Percentiles rank a stretch among this genome's conserved stretches.
These are phyloP conservation scores for Penicillium sp. DNA, from an alignment of 2,329 filamentous ascomycete species.

Conservation along the genomic window DNA sequence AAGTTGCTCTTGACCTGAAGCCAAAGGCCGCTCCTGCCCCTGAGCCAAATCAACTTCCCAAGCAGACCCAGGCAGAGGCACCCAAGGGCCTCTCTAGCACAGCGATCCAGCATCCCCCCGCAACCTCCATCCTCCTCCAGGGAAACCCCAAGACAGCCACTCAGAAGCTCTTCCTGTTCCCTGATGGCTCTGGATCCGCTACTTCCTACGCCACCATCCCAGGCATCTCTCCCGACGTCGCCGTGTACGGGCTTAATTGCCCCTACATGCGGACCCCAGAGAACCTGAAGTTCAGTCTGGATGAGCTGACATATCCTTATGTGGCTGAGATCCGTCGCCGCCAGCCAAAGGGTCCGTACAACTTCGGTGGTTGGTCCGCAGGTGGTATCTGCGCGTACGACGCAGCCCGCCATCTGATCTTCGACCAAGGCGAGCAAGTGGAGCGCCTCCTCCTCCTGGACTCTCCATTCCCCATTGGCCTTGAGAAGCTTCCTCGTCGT, in stretches of 20 bases:
- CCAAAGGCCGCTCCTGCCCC: slow-evolving; percentile 29
- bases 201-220: slow-evolving; percentile 49
- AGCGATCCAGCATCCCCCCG: slow-evolving; percentile 34
- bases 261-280: slow-evolving; percentile 47
- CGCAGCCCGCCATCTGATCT: slow-evolving; percentile 61
- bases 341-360: slow-evolving; percentile 59
- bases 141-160: slow-evolving; percentile 46
- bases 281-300: slow-evolving; percentile 36
- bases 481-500: slow-evolving; percentile 64
- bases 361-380: slow-evolving; percentile 73
- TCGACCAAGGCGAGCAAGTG: slow-evolving; percentile 57
- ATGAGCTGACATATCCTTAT: slow-evolving; percentile 40
- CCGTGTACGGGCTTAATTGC: slow-evolving; percentile 46
- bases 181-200: slow-evolving; percentile 49
- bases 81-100: slow-evolving; percentile 18
- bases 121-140: slow-evolving; percentile 45
- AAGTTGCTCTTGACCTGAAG: slow-evolving; percentile 40
- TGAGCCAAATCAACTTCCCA: slow-evolving; percentile 23
- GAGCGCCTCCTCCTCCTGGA: slow-evolving; percentile 66
- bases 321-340: slow-evolving; percentile 49
- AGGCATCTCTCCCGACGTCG: slow-evolving; percentile 40
- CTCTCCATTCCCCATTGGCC: slow-evolving; percentile 64
- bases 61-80: slow-evolving; percentile 23
- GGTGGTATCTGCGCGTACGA: slow-evolving; percentile 73
- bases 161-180: slow-evolving; percentile 45